Evolutionary conservation across 805 yeast species (phyloP).

Genomic region (Teunomyces atbi): DNA sequence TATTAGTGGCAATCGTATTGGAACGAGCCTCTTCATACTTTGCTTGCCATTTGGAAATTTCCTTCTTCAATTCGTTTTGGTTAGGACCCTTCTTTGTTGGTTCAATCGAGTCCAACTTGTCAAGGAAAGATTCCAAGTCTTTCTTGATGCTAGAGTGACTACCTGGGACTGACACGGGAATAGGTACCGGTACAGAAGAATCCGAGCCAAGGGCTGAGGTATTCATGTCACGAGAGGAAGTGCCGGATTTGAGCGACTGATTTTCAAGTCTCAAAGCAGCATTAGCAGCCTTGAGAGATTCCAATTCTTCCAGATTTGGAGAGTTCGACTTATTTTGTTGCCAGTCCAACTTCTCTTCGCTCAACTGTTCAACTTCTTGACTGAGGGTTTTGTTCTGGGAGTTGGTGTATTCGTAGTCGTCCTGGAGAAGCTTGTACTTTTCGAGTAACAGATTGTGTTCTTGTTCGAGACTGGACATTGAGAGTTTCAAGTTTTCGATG

Average conservation of each 20-base stretch:
- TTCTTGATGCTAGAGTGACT: constrained; percentile 9
- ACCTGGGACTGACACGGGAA: background rate
- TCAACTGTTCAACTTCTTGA: constrained; percentile 19
- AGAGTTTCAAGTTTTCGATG: constrained; percentile 8
- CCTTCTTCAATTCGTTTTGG: constrained; percentile 18
- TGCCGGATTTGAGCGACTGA: constrained; percentile 31
- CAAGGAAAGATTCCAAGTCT: constrained; percentile 23
- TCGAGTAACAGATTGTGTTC: constrained; percentile 12
- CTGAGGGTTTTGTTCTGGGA: constrained; percentile 20
- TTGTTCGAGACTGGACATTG: constrained; percentile 6
- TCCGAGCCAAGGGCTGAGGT: background rate
- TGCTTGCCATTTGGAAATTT: constrained; percentile 48
- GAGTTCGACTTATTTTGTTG: background rate
- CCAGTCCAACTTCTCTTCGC: constrained; percentile 15
- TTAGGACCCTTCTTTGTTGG: constrained; percentile 11
- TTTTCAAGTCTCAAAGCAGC: constrained; percentile 39
- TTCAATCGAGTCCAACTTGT: constrained; percentile 28
- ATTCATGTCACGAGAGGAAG: constrained; percentile 1
- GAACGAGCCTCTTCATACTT: constrained; percentile 50
- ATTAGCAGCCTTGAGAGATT: constrained; percentile 26
- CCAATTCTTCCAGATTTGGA: constrained; percentile 21
- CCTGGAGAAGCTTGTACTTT: constrained; percentile 19
- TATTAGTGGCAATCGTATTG: constrained; percentile 20
- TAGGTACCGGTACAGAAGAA: background rate
- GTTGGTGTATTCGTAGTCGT: constrained; percentile 19